Evolutionary conservation across 345 rosid species (phyloP), one percentile per base, ranked within the genome.

Genomic region (Euphorbia tirucalli): DNA sequence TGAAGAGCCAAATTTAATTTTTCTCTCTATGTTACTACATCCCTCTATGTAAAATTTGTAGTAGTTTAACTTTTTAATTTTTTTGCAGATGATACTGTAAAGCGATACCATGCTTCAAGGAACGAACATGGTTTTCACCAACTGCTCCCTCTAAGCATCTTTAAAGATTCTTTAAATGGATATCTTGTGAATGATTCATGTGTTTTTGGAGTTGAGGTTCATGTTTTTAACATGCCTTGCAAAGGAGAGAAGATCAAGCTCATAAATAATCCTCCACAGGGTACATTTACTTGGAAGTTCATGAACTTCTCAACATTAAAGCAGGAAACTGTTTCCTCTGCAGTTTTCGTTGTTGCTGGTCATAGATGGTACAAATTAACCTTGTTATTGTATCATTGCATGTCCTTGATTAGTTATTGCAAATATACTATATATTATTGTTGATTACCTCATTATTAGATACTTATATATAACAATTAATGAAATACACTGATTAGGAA

Each of bases 161-260:
- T 70, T 10, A 27, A 24, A 11, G 56, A 58, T 5, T 5, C 65
- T 1, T 16, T 27, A 3, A 70, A 57, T 27, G 73, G 73, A 25
- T 70, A 70, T 48, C 41, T 70, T 10, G 39, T 41, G 0, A 65
- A 60, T 15, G 65, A 70, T 70, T 59, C 56, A 39, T 57, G 73
- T 4, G 65, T 35, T 0, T 70, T 70, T 43, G 73, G 73, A 14
- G 55, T 22, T 3, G 66, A 41, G 37, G 57, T 70, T 57, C 56
- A 41, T 58, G 65, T 58, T 18, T 2, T 70, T 19, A 30, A 70
- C 3, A 22, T 0, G 43, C 7, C 10, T 18, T 8, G 39, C 1
- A 49, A 49, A 28, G 59, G 59, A 16, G 70, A 66, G 16, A 9
- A n/a, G 7, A 4, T 66, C 19, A 14, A 14, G 1, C 21, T 66